Base-by-base conservation (phyloP, 139 green algal genomes). In the Limnomonas spitsbergensis region DNA sequence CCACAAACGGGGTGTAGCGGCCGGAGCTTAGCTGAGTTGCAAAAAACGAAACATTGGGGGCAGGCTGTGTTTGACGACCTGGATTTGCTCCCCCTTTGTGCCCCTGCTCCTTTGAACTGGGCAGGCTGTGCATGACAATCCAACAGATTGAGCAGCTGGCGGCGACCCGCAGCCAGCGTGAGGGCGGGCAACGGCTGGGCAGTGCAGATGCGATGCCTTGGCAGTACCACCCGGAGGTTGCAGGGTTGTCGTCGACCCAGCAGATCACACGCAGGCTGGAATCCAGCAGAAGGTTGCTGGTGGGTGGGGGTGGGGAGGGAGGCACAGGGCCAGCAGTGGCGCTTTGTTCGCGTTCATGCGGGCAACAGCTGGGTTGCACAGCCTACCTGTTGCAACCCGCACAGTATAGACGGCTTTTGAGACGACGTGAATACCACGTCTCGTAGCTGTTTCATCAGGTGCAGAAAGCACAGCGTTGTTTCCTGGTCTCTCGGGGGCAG, bases 141-240 rank as follows among this genome's bases (percentile, higher is more conserved):
- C 67, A 85, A 6, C 81, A 85, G 81, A 85, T 85, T 39, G 68
- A 82, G 56, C 81, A 85, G 76, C 70, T 85, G 54, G 81, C 81
- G 20, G 76, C 81, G 1, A 77, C 67, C 14, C 69, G 81, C 35
- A 75, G 40, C 35, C 77, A 85, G 69, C 72, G 77, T 24, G 75
- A 82, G 68, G 81, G 81, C 38, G 81, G 81, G 3, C 81, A 85
- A 56, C 54, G 71, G 3, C 76, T 85, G 56, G 81, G 81, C 38
- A 78, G 37, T 37, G 81, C 81, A 14, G 81, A 85, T 76, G 74
- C 81, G 26, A 66, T 76, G 0, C 81, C 81, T 40, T 85, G 81
- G 81, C 76, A 81, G 81, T 85, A 85, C 76, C 81, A 85, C 71
- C 81, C 81, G 0, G 81, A 85, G 69, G 39, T 85, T 31, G 81